These are phyloP conservation scores for Penicillium hordei DNA, from an alignment of 2,329 filamentous ascomycete species.

Conservation along the genomic window DNA sequence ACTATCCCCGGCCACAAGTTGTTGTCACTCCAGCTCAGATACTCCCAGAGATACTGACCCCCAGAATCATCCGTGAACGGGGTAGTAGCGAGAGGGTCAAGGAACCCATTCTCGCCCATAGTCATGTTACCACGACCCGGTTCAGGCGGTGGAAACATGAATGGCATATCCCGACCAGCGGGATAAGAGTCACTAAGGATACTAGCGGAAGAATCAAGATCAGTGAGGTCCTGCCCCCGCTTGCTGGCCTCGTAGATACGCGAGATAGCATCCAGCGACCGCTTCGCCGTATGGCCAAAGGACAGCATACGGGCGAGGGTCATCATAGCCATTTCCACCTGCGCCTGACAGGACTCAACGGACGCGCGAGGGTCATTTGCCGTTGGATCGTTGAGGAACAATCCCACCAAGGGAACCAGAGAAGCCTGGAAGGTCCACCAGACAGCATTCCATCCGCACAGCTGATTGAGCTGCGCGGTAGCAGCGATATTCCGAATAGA, in stretches of 20 bases:
- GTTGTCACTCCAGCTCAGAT: slow-evolving; percentile 40
- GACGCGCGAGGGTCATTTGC: slow-evolving; percentile 61
- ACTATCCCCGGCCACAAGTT: slow-evolving; percentile 32
- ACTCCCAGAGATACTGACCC: slow-evolving; percentile 39
- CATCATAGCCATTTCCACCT: slow-evolving; percentile 52
- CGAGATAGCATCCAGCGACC: slow-evolving; percentile 63
- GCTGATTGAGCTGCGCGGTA: slow-evolving; percentile 71
- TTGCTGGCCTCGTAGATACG: slow-evolving; percentile 62
- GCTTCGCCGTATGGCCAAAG: slow-evolving; percentile 63
- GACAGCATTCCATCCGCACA: slow-evolving; percentile 77
- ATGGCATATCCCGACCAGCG: slow-evolving; percentile 18
- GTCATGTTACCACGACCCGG: slow-evolving; percentile 19
- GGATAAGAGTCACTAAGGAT: slow-evolving; percentile 15
- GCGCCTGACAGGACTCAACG: slow-evolving; percentile 51
- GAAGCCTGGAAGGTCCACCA: slow-evolving; percentile 80
- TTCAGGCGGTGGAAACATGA: slow-evolving; percentile 20
- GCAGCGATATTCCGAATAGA: slow-evolving; percentile 71
- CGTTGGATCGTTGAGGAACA: slow-evolving; percentile 54
- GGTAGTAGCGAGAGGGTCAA: slow-evolving; percentile 25
- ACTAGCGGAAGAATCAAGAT: slow-evolving; percentile 12
- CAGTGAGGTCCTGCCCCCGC: slow-evolving; percentile 23
- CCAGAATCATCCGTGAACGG: slow-evolving; percentile 31
- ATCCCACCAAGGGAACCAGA: slow-evolving; percentile 73
- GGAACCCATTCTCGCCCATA: slow-evolving; percentile 23
- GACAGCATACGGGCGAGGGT: slow-evolving; percentile 56